Evolutionary conservation across 2,329 filamentous ascomycete species (phyloP), one percentile per base, ranked within the genome.

Genomic region (Parascedosporium putredinis): DNA sequence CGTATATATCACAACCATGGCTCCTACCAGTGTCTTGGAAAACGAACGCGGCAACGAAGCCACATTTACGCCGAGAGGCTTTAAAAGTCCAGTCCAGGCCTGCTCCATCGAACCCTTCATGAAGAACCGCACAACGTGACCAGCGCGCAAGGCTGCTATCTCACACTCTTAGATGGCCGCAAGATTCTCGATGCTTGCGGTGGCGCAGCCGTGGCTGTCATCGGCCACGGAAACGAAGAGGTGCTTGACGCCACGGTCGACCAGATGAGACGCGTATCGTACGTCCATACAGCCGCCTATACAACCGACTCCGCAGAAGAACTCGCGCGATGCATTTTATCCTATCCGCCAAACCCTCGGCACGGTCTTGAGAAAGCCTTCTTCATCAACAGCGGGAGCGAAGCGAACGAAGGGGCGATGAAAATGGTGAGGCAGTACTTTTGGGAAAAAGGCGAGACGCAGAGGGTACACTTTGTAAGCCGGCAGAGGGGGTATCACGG

Each of bases 151-250:
- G 60, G 57, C 23, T 53, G 59, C 42, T 56, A 57, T 49, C 55
- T 60, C 51, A 50, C 53, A 34, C 54, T 58, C 16, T 31, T 34
- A 5, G 54, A 61, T 22, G 82, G 81, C 1, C 71, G 74, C 22
- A 14, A 22, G 1, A 75, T 93, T 40, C 74, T 89, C 12, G 87
- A 93, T 61, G 83, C 79, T 1, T 85, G 82, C 18, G 78, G 83
- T 24, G 87, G 87, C 18, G 83, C 86, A 3, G 84, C 83, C 20
- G 85, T 89, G 3, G 73, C 80, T 8, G 83, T 81, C 59, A 67
- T 91, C 8, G 87, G 86, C 5, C 81, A 88, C 56, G 79, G 78
- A 25, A 74, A 83, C 47, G 58, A 70, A 38, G 70, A 81, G 45
- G 77, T 90, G 10, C 69, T 70, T 10, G 66, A 74, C 2, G 84